Base-by-base conservation (phyloP, 2,329 filamentous ascomycete species). In the Bertia moriformis region DNA sequence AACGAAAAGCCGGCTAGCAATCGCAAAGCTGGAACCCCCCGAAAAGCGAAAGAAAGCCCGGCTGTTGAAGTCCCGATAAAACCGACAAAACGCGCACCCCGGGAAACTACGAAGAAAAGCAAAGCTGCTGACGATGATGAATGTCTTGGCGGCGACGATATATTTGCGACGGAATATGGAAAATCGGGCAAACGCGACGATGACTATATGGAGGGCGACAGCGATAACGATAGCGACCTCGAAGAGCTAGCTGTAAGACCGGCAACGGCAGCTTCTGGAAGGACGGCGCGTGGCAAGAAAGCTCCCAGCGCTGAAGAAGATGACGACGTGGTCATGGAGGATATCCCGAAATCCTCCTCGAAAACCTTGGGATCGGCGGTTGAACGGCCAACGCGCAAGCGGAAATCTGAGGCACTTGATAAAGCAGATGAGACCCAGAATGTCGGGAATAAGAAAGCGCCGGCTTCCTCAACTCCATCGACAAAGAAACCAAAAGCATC, bases 151-250 rank as follows among this genome's bases (percentile, higher is more conserved):
- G 69, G 65, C 7, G 74, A 80, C 47, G 77, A 82, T 49, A 77
- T 81, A 14, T 78, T 78, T 56, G 73, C 69, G 19, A 66, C 68
- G 18, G 67, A 72, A 37, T 69, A 68, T 44, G 69, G 66, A 47
- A 66, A 61, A 39, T 55, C 61, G 19, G 64, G 66, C 18, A 69
- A 60, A 41, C 59, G 59, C 42, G 66, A 60, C 38, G 60, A 65
- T 29, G 72, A 78, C 51, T 66, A 69, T 38, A 69, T 73, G 39
- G 60, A 70, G 43, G 70, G 67, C 44, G 64, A 62, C 39, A 65
- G 66, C 39, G 73, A 77, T 40, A 67, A 72, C 19, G 64, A 71
- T 39, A 42, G 63, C 36, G 32, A 35, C 32, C 17, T 35, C 15
- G 32, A 35, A 15, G 32, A 12, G 7, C 12, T 35, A 7, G 32